Evolutionary conservation across 169 alveolate genomes (phyloP).

Genomic region (Eimeria sp.): DNA sequence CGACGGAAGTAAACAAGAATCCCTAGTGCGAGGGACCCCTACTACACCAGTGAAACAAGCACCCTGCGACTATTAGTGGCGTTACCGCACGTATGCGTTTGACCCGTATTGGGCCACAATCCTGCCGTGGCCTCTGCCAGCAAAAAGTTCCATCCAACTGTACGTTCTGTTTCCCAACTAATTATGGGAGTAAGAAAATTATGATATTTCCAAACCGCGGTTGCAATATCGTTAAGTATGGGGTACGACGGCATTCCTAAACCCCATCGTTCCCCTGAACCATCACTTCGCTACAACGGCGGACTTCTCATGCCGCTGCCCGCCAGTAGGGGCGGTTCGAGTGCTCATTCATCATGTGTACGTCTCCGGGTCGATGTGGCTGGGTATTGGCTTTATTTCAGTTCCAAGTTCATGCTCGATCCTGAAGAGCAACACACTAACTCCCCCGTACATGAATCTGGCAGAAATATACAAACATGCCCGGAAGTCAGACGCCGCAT

Average conservation of each 20-base stretch:
- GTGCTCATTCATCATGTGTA: slow-evolving; percentile 88
- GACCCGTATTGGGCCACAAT: background rate
- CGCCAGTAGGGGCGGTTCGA: background rate
- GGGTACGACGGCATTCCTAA: background rate
- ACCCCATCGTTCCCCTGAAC: background rate
- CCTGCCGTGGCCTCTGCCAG: background rate
- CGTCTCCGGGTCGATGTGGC: slow-evolving; percentile 94
- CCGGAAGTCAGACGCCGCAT: background rate
- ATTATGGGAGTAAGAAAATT: background rate
- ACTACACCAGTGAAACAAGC: background rate
- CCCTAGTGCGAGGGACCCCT: background rate
- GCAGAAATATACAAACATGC: background rate
- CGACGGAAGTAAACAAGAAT: background rate
- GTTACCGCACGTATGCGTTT: background rate
- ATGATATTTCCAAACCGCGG: slow-evolving; percentile 22
- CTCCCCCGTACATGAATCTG: background rate
- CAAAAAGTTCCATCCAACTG: slow-evolving; percentile 6
- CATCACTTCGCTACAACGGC: background rate
- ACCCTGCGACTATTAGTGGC: background rate
- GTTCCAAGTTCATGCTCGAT: slow-evolving; percentile 98
- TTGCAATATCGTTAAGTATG: background rate
- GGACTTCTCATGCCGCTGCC: background rate
- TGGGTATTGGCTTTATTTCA: slow-evolving; percentile 99
- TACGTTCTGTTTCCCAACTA: background rate
- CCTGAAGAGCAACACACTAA: slow-evolving; percentile 84